Base-by-base conservation (phyloP, 257 asterid genomes). In the Henckelia pumila region DNA sequence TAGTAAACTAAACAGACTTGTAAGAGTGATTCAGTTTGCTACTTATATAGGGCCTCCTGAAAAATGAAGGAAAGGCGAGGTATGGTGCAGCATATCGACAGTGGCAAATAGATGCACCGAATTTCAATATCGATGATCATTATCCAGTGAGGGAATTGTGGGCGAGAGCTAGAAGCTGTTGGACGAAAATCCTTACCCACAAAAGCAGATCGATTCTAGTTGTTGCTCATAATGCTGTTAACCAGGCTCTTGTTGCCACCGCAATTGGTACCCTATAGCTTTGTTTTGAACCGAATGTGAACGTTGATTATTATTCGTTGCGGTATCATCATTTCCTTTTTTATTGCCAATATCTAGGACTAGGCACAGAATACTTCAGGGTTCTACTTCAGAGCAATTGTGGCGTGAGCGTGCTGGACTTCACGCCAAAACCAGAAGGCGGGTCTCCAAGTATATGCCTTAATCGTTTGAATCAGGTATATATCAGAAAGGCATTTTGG, bases 141-240 rank as follows among this genome's bases (percentile, higher is more conserved):
- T 89, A 86, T 77, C 98, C 96, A 20, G 97, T 93, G 60, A 88
- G 97, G 78, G 97, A 93, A 72, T 78, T 93, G 56, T 93, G 98
- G 98, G 66, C 78, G 5, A 89, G 97, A 63, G 97, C 92, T 61
- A 80, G 92, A 80, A 82, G 74, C 78, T 86, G 98, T 75, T 93
- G 98, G 98, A 74, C 73, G 0, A 87, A 77, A 65, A 90, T 93
- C 35, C 84, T 93, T 58, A 72, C 84, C 14, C 89, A 86, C 68
- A 94, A 90, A 77, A 84, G 91, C 85, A 82, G 71, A 80, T 89
- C 97, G 9, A 66, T 84, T 63, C 89, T 93, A 7, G 94, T 93
- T 28, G 98, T 90, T 71, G 98, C 97, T 78, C 98, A 93, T 69
- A 90, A 90, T 86, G 98, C 97, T 56, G 97, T 90, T 74, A 90